Base-by-base conservation (phyloP, 2,329 filamentous ascomycete genomes). In the Trichoderma semiorbis region DNA sequence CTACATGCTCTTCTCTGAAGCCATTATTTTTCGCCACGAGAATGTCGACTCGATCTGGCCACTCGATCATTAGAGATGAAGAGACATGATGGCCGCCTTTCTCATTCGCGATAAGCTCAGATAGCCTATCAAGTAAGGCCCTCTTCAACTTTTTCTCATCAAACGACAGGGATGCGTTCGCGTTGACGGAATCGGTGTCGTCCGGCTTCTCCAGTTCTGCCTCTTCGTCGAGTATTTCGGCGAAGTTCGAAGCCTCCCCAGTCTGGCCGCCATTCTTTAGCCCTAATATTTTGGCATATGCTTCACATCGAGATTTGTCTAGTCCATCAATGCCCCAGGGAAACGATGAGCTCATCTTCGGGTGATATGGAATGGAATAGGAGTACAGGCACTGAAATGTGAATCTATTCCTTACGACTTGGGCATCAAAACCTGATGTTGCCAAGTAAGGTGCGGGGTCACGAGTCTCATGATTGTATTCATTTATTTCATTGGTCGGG, bases 91-190 rank as follows among this genome's bases (percentile, higher is more conserved):
- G 18, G 18, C 61, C 61, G 21, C 61, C 61, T 64, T 64, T 64
- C 61, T 64, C 61, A 30, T 64, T 64, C 26, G 61, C 61, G 21
- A 47, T 30, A 21, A 64, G 61, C 61, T 64, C 61, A 47, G 61
- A 64, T 21, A 64, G 10, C 24, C 61, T 64, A 64, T 64, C 61
- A 50, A 64, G 61, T n/a, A 64, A 64, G 26, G 61, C 61, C 16
- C 61, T 64, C 36, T 64, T 64, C 32, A 64, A 1, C 7, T 50
- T 64, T 7, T 10, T 30, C 26, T 50, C 36, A 21, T 64, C 61
- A 4, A 47, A 64, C 8, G 30, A 21, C 26, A 7, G 18, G 16
- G 50, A 21, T 64, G 36, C 61, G 36, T 47, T 64, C 24, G 26
- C 26, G 26, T 64, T 21, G 36, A 64, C 36, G 24, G 61, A 64